phyloP scores from a whole-genome alignment of 768 basidiomycete genomes.

The Agrocybe praecox region DNA sequence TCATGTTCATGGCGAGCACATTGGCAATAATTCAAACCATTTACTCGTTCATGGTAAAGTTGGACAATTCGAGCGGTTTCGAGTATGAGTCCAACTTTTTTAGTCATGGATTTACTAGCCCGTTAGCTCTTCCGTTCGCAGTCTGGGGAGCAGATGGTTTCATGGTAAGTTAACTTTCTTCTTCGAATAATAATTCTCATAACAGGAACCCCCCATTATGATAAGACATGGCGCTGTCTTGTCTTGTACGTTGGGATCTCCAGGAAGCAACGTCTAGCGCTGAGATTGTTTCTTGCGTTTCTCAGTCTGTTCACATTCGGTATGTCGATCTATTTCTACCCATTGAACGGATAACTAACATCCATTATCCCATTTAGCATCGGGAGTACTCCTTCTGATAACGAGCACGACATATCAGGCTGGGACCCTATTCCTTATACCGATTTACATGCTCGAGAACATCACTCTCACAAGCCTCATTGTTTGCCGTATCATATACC shows the following conservation, averaged over 20 bases:
- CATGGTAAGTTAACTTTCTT: slow-evolving; percentile 17
- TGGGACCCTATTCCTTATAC: slow-evolving; percentile 7
- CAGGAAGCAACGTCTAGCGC: not conserved
- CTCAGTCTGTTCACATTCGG: slow-evolving; percentile 7
- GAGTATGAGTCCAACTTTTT: slow-evolving; percentile 3
- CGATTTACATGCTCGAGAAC: slow-evolving; percentile 12
- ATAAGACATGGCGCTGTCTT: slow-evolving; percentile 19
- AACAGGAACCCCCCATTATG: no score
- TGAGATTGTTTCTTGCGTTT: slow-evolving; percentile 3
- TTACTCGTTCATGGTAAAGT: not conserved
- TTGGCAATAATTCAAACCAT: slow-evolving; percentile 9
- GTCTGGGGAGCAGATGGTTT: slow-evolving; percentile 18
- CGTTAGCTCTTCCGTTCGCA: slow-evolving; percentile 11
- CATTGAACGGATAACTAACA: no score
- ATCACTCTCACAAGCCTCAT: slow-evolving; percentile 9
- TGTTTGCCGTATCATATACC: slow-evolving; percentile 8
- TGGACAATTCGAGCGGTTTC: not conserved
- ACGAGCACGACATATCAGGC: not conserved
- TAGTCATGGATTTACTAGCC: slow-evolving; percentile 1
- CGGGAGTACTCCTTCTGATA: slow-evolving; percentile 7
- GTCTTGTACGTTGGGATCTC: slow-evolving; percentile 10
- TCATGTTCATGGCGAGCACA: slow-evolving; percentile 13
- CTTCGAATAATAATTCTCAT: no score
- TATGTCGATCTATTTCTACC: not conserved
- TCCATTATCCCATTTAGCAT: not conserved